A percentile compares a stretch with the other conserved stretches of the same genome.
These are phyloP conservation scores for Exophiala xenobiotica DNA, from an alignment of 2,329 filamentous ascomycete genomes.

Conservation along the genomic window DNA sequence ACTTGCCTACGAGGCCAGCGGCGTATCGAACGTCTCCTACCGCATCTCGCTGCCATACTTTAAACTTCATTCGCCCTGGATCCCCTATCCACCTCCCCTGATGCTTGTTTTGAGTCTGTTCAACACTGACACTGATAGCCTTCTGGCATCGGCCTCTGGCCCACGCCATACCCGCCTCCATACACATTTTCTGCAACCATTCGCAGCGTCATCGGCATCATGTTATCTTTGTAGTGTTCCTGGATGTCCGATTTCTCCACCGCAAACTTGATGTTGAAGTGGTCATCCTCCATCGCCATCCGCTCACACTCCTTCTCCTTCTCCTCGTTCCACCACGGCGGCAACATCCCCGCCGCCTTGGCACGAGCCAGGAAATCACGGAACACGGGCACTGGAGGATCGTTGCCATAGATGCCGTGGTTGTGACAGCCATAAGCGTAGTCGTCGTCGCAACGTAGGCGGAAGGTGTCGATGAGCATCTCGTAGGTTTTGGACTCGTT, in stretches of 20 bases:
- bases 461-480: slow-evolving; percentile 51
- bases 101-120: too few relatives aligned
- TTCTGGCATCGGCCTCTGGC: slow-evolving; percentile 20
- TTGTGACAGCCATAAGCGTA: slow-evolving; percentile 32
- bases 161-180: slow-evolving; percentile 27
- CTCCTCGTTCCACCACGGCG: slow-evolving; percentile 46
- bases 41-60: too few relatives aligned
- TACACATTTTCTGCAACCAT: slow-evolving; percentile 49
- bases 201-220: slow-evolving; percentile 52
- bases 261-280: slow-evolving; percentile 19
- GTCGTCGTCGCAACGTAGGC: slow-evolving; percentile 45
- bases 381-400: slow-evolving; percentile 15
- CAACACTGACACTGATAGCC: slow-evolving; percentile 19
- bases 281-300: slow-evolving; percentile 34
- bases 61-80: too few relatives aligned
- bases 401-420: slow-evolving; percentile 19
- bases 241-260: slow-evolving; percentile 33
- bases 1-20: too few relatives aligned
- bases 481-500: slow-evolving; percentile 45
- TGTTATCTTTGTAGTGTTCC: slow-evolving; percentile 45
- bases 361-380: slow-evolving; percentile 19
- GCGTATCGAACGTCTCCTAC: too few relatives aligned
- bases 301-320: slow-evolving; percentile 43
- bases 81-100: too few relatives aligned
- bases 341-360: slow-evolving; percentile 37